A percentile compares a stretch with the other conserved stretches of the same genome.
Evolutionary conservation across 768 basidiomycete genomes (phyloP).

Genomic region (Austroboletus festivus): DNA sequence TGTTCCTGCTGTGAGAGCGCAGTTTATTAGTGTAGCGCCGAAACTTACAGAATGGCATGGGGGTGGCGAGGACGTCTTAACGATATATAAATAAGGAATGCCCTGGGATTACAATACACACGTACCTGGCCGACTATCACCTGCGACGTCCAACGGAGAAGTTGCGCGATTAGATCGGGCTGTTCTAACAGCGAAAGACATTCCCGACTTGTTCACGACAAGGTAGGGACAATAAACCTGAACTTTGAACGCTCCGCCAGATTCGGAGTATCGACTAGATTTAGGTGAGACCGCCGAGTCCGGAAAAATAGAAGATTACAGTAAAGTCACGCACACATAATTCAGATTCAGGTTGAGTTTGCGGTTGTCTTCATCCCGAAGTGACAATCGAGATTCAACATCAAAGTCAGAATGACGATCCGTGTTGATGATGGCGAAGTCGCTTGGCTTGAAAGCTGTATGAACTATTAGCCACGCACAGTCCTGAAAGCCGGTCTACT

Average conservation of each 20-base stretch:
- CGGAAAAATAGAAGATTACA: neutral
- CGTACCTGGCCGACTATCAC: constrained; percentile 64
- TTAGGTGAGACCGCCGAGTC: constrained; percentile 7
- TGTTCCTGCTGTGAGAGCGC: constrained; percentile 28
- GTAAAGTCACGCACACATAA: constrained; percentile 81
- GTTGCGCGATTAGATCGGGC: constrained; percentile 59
- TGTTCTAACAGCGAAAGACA: constrained; percentile 75
- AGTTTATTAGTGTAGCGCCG: constrained; percentile 1
- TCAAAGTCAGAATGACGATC: constrained; percentile 89
- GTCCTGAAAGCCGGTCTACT: neutral
- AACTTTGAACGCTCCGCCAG: constrained; percentile 94
- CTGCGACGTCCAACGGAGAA: constrained; percentile 77
- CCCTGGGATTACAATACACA: constrained; percentile 8
- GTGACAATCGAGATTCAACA: constrained; percentile 64
- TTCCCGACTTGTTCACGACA: constrained; percentile 87
- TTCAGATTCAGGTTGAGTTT: constrained; percentile 83
- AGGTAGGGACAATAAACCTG: constrained; percentile 92
- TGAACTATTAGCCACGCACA: neutral
- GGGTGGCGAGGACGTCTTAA: constrained; percentile 45
- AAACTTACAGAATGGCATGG: constrained; percentile 79
- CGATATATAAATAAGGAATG: constrained; percentile 10
- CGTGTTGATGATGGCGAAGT: constrained; percentile 96
- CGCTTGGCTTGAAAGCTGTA: constrained; percentile 86
- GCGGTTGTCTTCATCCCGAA: constrained; percentile 70
- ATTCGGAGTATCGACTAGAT: constrained; percentile 71